Evolutionary conservation across 2,329 filamentous ascomycete species (phyloP).

Genomic region (Purpureocillium lavendulum): DNA sequence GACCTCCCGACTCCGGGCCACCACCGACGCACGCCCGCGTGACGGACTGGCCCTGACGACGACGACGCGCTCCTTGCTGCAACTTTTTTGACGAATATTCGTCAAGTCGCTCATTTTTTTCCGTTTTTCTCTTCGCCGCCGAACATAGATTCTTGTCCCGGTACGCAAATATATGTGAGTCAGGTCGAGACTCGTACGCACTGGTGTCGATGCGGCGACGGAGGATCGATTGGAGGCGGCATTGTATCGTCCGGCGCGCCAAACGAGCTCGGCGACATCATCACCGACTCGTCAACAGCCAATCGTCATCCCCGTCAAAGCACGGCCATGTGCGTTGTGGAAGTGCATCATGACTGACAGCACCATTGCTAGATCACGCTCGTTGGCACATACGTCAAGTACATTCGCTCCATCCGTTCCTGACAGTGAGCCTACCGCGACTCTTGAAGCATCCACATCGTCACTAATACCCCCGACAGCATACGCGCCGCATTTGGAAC

Average conservation of each 20-base stretch:
- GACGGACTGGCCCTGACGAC: slow-evolving; percentile 13
- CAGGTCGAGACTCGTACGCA: no score
- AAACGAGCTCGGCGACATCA: no score
- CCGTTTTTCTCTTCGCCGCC: slow-evolving; percentile 3
- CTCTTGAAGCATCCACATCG: no score
- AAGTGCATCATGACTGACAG: no score
- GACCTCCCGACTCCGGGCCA: slow-evolving; percentile 5
- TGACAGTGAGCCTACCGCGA: slow-evolving; percentile 30
- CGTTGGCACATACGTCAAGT: slow-evolving; percentile 49
- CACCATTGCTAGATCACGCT: slow-evolving; percentile 27
- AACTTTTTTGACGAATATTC: slow-evolving; percentile 31
- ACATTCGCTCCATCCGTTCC: slow-evolving; percentile 45
- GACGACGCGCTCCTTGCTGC: slow-evolving; percentile 19
- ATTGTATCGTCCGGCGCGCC: no score
- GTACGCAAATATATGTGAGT: slow-evolving; percentile 12
- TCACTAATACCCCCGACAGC: slow-evolving; percentile 2
- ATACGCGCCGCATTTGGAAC: slow-evolving; percentile 6
- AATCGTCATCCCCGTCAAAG: no score
- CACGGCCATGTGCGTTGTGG: no score
- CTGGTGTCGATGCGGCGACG: no score
- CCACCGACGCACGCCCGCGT: neutral
- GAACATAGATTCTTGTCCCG: slow-evolving; percentile 8
- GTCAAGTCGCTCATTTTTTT: slow-evolving; percentile 38
- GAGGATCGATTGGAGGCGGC: no score
- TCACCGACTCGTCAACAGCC: no score